phyloP scores from a whole-genome alignment of 2,329 filamentous ascomycete species.

The Madurella mycetomatis region DNA sequence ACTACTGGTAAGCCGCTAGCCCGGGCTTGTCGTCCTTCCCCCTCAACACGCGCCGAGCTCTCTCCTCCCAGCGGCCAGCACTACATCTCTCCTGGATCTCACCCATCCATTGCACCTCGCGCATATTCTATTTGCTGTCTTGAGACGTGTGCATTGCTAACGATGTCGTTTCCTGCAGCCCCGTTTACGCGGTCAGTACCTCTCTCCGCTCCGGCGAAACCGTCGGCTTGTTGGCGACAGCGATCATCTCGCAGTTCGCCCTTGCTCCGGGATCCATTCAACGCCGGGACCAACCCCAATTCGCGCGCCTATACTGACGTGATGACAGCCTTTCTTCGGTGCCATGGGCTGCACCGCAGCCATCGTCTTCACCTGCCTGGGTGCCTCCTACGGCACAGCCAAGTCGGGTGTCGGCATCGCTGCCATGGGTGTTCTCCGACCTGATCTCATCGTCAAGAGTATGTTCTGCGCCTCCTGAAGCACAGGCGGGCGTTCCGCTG shows the following conservation, averaged over 20 bases:
- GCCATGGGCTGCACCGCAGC: slow-evolving; percentile 84
- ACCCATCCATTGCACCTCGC: background rate
- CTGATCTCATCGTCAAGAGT: slow-evolving; percentile 99
- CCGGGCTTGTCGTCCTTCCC: slow-evolving; percentile 3
- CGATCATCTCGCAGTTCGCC: slow-evolving; percentile 15
- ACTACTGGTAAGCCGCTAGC: slow-evolving; percentile 25
- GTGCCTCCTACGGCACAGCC: slow-evolving; percentile 96
- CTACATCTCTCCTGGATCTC: background rate
- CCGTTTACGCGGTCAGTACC: slow-evolving; percentile 97
- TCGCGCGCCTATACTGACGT: slow-evolving; percentile 27
- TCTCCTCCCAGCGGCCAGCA: slow-evolving; percentile 1
- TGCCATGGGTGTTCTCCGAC: slow-evolving; percentile 95
- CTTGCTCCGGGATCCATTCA: slow-evolving; percentile 28
- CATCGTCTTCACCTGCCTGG: slow-evolving; percentile 51
- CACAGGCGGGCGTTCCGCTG: slow-evolving; percentile 1
- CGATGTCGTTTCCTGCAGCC: slow-evolving; percentile 52
- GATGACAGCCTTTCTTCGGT: slow-evolving; percentile 75
- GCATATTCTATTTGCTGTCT: background rate
- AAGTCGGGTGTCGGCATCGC: slow-evolving; percentile 99
- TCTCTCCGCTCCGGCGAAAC: slow-evolving; percentile 14
- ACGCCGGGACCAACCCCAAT: slow-evolving; percentile 11
- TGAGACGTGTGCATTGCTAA: slow-evolving; percentile 37
- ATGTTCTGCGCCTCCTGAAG: slow-evolving; percentile 54
- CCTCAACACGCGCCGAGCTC: slow-evolving; percentile 18
- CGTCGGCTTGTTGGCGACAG: slow-evolving; percentile 12